Percentiles rank a stretch among this genome's conserved stretches.
Conservation (phyloP, 1,284 basidiomycete genomes). For the Chalciporus sp. region DNA sequence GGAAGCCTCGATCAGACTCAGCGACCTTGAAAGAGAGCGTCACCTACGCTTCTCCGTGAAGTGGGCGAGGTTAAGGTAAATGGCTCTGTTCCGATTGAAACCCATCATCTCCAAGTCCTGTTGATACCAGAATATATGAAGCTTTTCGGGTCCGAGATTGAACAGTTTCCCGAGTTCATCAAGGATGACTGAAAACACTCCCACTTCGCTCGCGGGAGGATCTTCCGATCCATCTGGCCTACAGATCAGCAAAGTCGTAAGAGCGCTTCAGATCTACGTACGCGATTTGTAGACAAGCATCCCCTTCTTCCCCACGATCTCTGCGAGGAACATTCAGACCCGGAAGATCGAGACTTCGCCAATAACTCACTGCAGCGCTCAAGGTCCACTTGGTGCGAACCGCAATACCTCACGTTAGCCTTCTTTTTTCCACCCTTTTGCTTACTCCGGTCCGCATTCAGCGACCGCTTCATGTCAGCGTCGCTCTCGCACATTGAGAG, state of each 20-base stretch:
- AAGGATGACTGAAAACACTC: conserved; percentile 7
- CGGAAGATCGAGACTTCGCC: neutral
- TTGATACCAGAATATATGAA: conserved; percentile 29
- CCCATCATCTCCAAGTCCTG: conserved; percentile 27
- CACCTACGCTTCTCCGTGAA: conserved; percentile 12
- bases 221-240: neutral
- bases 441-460: neutral
- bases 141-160: neutral
- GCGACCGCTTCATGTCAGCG: neutral
- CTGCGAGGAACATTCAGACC: neutral
- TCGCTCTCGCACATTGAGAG: conserved; percentile 4
- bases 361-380: conserved; percentile 3
- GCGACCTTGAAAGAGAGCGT: neutral
- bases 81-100: conserved; percentile 24
- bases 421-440: conserved; percentile 10
- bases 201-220: conserved; percentile 1
- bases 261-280: neutral
- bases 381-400: neutral
- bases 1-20: neutral
- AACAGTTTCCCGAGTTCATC: conserved; percentile 15
- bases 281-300: conserved; percentile 4
- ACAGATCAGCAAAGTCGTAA: neutral
- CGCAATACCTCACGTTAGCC: conserved; percentile 11
- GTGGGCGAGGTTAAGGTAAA: conserved; percentile 30
- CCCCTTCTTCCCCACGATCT: neutral